Evolutionary conservation across 306 rosid species (phyloP).

Genomic region (Corylus heterophylla): DNA sequence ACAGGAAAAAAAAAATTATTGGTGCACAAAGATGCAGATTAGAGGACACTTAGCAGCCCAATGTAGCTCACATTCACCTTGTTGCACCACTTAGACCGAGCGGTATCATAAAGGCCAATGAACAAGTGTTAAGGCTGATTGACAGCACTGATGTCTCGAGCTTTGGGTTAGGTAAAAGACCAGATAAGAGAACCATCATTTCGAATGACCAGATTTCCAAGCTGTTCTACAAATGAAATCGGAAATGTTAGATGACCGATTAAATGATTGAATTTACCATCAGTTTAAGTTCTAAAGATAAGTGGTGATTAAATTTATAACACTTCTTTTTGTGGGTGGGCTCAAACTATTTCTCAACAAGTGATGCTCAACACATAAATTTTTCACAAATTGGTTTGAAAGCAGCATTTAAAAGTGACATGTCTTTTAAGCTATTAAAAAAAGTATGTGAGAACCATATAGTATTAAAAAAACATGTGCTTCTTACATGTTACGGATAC

Average conservation of each 20-base stretch:
- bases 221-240: constrained; percentile 3
- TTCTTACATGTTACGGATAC: no score
- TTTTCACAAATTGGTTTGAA: no score
- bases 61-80: constrained; percentile 29
- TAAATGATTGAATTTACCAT: no score
- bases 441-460: no score
- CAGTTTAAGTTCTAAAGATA: no score
- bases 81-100: constrained; percentile 44
- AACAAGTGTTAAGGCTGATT: constrained; percentile 43
- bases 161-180: constrained; percentile 33
- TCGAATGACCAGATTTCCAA: constrained; percentile 40
- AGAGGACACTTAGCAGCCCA: neutral
- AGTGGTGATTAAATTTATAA: no score
- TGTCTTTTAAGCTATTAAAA: no score
- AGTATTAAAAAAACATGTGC: no score
- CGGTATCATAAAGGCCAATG: constrained; percentile 47
- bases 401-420: no score
- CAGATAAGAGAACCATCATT: constrained; percentile 34
- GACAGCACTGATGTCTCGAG: constrained; percentile 37
- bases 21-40: neutral
- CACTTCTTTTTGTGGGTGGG: no score
- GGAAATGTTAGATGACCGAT: neutral
- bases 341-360: no score
- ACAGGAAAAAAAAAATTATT: neutral
- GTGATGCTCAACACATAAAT: no score